Conservation (phyloP, 2,329 filamentous ascomycete genomes). For the Elsinoe arachidis region DNA sequence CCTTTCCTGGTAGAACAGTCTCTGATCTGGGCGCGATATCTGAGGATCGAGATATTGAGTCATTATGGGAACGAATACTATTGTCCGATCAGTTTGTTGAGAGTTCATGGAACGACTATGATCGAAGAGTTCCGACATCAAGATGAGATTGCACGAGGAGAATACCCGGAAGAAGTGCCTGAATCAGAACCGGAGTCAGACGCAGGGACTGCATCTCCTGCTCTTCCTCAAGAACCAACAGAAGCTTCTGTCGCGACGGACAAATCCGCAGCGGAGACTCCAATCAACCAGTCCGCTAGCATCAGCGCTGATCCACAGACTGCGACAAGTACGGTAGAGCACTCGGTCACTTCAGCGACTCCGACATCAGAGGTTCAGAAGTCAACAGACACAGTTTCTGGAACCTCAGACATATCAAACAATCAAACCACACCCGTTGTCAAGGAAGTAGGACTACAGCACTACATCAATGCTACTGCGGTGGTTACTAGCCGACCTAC, state of each 20-base stretch:
- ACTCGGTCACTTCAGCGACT: background rate
- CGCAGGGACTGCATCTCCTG: slow-evolving; percentile 7
- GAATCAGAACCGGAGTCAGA: slow-evolving; percentile 37
- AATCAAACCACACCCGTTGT: background rate
- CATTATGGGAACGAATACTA: slow-evolving; percentile 97
- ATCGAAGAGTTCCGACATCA: slow-evolving; percentile 92
- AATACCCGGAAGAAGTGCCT: slow-evolving; percentile 55
- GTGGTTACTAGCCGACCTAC: background rate
- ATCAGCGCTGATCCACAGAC: slow-evolving; percentile 38
- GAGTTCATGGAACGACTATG: slow-evolving; percentile 88
- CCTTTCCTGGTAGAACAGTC: slow-evolving; percentile 91
- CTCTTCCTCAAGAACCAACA: slow-evolving; percentile 12
- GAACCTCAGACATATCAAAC: background rate
- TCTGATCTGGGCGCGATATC: slow-evolving; percentile 88
- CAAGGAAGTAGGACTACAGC: slow-evolving; percentile 2
- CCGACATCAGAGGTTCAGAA: no score
- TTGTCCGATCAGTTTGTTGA: slow-evolving; percentile 80
- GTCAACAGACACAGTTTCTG: no score
- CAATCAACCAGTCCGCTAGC: slow-evolving; percentile 14
- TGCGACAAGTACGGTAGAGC: background rate
- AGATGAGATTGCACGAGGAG: slow-evolving; percentile 54
- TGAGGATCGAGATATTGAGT: slow-evolving; percentile 81
- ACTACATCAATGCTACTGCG: slow-evolving; percentile 5
- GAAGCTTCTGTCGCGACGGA: slow-evolving; percentile 14
- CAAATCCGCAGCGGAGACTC: slow-evolving; percentile 11